These are phyloP conservation scores for Mycena alexandri DNA, from an alignment of 768 basidiomycete genomes.

Conservation along the genomic window DNA sequence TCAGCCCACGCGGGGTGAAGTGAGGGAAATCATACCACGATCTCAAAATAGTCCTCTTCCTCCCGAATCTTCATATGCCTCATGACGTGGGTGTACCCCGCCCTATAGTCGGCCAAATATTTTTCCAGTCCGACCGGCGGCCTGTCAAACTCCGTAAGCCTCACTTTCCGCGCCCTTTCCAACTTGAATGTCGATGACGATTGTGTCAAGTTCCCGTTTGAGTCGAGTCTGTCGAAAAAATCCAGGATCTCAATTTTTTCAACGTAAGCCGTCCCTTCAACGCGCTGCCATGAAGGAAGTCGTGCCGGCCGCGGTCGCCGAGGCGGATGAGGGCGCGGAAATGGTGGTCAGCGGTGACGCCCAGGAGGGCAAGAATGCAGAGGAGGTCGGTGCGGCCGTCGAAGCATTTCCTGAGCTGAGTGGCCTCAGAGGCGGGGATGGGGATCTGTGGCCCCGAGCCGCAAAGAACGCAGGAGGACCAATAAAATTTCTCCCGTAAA, in stretches of 20 bases:
- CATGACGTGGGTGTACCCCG: not conserved
- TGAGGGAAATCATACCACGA: not conserved
- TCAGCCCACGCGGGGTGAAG: not conserved
- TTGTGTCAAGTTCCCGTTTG: too few species aligned
- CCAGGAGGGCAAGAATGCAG: not conserved
- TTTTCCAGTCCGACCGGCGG: not conserved
- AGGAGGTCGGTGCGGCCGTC: not conserved
- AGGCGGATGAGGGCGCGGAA: constrained; percentile 10
- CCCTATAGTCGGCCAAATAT: not conserved
- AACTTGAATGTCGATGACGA: too few species aligned
- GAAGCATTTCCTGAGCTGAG: not conserved
- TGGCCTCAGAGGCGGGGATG: not conserved
- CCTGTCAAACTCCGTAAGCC: not conserved
- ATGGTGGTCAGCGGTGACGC: constrained; percentile 6
- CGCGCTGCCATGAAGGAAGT: not conserved
- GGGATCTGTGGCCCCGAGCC: not conserved
- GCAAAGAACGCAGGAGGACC: not conserved
- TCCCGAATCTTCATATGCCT: not conserved
- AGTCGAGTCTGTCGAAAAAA: not conserved
- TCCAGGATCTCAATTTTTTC: not conserved
- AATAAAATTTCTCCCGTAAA: too few species aligned
- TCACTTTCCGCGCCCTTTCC: not conserved
- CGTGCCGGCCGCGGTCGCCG: not conserved
- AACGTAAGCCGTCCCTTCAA: not conserved
- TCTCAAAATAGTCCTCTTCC: constrained; percentile 14